Evolutionary conservation across 1,284 basidiomycete species (phyloP), one percentile per base, ranked within the genome.

Genomic region (Phlebopus sp.): DNA sequence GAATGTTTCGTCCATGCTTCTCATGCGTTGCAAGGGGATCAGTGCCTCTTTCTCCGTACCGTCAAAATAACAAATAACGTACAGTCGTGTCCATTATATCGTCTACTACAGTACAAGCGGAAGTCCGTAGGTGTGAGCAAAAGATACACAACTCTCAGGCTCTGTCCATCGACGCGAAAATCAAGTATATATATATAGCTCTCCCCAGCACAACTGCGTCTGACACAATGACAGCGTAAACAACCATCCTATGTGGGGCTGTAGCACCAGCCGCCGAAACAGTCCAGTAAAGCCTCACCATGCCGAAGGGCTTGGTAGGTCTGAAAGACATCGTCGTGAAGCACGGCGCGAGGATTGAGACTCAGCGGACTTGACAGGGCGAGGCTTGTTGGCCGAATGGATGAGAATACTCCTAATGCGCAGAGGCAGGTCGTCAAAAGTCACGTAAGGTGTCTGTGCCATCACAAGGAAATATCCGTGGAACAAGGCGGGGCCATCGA

Each of bases 21-120:
- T 55, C 63, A 62, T 50, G 62, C 60, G 42, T 36, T 37, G 42
- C 42, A 46, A 30, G 38, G 17, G 19, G 40, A 42, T 30, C 46
- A 40, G 19, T 29, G 29, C 40, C 17, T 18, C 19, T 35, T 44
- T 23, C 37, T 48, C 48, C 44, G 36, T 41, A 51, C 46, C 42
- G 38, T 49, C 36, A 46, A n/a, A n/a, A n/a, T n/a, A n/a, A n/a
- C n/a, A n/a, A 23, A 65, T 63, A 53, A 68, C 62, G 62, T 64
- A 64, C 50, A 50, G 29, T 42, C 18, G 32, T 43, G 50, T 42
- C 52, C 52, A 53, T 23, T 50, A 47, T 45, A 40, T 39, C 42
- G 34, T 38, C 35, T 34, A n/a, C 44, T 63, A 32, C 30, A 42
- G 45, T 46, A 43, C 50, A 44, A 41, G 27, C 39, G 43, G 44